Evolutionary conservation across 2,329 filamentous ascomycete genomes (phyloP), one percentile per base, ranked within the genome.

Genomic region (Nigrograna mackinnonii): DNA sequence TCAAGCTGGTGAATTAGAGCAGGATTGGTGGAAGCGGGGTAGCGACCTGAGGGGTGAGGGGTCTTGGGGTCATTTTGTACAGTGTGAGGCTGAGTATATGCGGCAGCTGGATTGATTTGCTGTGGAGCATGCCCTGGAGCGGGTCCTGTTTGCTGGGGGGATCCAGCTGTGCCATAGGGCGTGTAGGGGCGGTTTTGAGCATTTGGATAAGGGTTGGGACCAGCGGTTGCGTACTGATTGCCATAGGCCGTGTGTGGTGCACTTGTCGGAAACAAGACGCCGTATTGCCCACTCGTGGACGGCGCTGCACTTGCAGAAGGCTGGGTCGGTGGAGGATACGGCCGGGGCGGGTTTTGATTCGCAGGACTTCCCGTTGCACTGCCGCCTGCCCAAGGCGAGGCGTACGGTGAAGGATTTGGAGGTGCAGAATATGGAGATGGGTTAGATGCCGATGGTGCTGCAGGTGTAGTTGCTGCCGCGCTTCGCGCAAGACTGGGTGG

Each of bases 341-440:
- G 58, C 2, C 57, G 58, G n/a, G 61, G 57, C 17, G 61, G 53
- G 38, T 52, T 55, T 26, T 52, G 50, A 16, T 46, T 52, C 17
- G 54, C 33, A 17, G 59, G 58, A 24, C 57, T 60, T n/a, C 56
- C 58, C 28, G 55, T 54, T 11, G 52, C 39, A 32, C 58, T 59
- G 2, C 62, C 62, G 26, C 62, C 63, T 17, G 55, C 64, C 65
- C 64, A 68, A 3, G 65, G 65, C 9, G 65, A 68, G 3, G 63
- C 58, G 35, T 67, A 67, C 12, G 65, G 63, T 6, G 64, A 65
- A 16, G 61, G 55, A n/a, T n/a, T n/a, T n/a, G n/a, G n/a, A n/a
- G n/a, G n/a, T n/a, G n/a, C n/a, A n/a, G n/a, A n/a, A 22, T 67
- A 67, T 13, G 65, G 63, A 7, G 64, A 64, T 16, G 60, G 55